Percentiles rank a stretch among this genome's conserved stretches.
phyloP scores from a whole-genome alignment of 164 flowering plant species.

The Piper longum region DNA sequence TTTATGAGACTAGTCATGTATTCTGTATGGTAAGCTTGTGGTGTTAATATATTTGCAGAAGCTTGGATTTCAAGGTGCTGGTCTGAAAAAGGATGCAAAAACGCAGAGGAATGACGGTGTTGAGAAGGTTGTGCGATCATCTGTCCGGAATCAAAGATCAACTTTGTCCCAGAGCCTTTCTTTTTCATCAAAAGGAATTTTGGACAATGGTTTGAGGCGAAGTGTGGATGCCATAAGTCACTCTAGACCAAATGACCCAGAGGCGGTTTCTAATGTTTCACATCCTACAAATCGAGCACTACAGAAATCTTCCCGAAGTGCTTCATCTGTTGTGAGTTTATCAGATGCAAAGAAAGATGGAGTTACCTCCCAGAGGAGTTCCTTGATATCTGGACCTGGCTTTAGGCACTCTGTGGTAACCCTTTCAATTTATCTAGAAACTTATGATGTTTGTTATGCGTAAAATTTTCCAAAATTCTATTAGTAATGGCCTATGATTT shows the following conservation, averaged over 20 bases:
- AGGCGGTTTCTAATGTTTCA: conserved; percentile 20
- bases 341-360: conserved; percentile 15
- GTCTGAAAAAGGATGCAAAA: conserved; percentile 22
- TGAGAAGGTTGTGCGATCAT: conserved; percentile 19
- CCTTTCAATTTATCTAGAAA: neutral
- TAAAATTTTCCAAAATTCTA: neutral
- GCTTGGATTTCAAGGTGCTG: conserved; percentile 10
- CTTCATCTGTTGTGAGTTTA: conserved; percentile 21
- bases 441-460: neutral
- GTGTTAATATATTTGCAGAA: conserved; percentile 17
- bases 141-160: conserved; percentile 23
- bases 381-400: conserved; percentile 20
- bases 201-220: conserved; percentile 31
- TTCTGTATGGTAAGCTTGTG: neutral
- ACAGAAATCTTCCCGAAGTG: conserved; percentile 7
- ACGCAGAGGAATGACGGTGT: conserved; percentile 19
- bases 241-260: conserved; percentile 20
- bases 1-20: neutral
- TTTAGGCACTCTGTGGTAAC: conserved; percentile 27
- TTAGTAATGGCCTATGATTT: neutral
- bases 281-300: conserved; percentile 13
- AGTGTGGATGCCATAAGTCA: conserved; percentile 36
- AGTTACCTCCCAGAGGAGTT: conserved; percentile 10
- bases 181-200: conserved; percentile 31
- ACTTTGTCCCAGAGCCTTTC: conserved; percentile 45